These are phyloP conservation scores for Incumbomyces delicatus DNA, from an alignment of 2,329 filamentous ascomycete genomes.

Conservation along the genomic window DNA sequence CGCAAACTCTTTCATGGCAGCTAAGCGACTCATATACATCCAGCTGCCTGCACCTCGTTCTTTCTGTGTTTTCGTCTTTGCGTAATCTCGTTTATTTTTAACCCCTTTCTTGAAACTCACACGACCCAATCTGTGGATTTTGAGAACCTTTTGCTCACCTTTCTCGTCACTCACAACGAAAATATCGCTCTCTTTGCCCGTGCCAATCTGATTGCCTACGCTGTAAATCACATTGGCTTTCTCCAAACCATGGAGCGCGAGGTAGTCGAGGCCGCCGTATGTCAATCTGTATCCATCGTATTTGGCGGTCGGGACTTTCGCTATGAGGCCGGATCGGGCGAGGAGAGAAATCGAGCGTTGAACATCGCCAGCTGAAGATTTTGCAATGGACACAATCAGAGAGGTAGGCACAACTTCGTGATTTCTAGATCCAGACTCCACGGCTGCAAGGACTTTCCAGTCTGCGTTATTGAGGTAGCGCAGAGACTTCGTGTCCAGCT, in stretches of 20 bases:
- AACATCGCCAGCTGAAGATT: constrained; percentile 62
- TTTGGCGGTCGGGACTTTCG: constrained; percentile 85
- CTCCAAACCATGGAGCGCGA: constrained; percentile 85
- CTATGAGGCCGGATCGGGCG: constrained; percentile 85
- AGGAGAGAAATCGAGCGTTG: constrained; percentile 81
- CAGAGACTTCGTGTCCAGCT: constrained; percentile 86
- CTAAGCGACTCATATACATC: constrained; percentile 95
- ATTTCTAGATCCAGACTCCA: constrained; percentile 88
- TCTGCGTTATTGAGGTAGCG: constrained; percentile 88
- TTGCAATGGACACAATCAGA: constrained; percentile 73
- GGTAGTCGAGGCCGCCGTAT: constrained; percentile 93
- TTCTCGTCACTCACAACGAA: constrained; percentile 77
- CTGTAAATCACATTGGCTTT: constrained; percentile 75
- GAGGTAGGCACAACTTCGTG: constrained; percentile 93
- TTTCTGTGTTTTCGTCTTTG: constrained; percentile 50
- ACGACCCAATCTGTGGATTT: constrained; percentile 89
- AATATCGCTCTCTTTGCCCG: constrained; percentile 97
- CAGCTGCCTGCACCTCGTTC: constrained; percentile 61
- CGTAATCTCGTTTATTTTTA: constrained; percentile 91
- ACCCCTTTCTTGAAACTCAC: constrained; percentile 88
- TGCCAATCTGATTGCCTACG: constrained; percentile 86
- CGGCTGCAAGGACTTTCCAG: constrained; percentile 87
- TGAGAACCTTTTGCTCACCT: constrained; percentile 72
- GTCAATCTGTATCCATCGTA: constrained; percentile 96
- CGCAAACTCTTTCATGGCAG: constrained; percentile 85